Percentiles rank a stretch among this genome's conserved stretches.
These are phyloP conservation scores for Fusarium sp. DNA, from an alignment of 2,329 filamentous ascomycete genomes.

Conservation along the genomic window DNA sequence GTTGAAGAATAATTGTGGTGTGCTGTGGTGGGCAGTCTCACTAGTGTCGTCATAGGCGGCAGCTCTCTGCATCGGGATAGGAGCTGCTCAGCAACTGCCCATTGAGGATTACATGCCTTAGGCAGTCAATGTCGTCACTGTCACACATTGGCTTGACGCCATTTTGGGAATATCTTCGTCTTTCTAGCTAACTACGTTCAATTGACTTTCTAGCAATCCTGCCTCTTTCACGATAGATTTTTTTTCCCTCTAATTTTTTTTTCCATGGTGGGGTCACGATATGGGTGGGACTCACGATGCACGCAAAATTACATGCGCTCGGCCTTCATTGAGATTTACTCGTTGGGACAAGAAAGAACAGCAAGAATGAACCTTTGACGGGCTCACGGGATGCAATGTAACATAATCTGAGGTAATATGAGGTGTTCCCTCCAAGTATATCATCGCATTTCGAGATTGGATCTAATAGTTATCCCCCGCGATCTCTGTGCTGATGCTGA, in stretches of 20 bases:
- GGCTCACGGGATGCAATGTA: too few relatives aligned
- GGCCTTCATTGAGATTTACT: not conserved
- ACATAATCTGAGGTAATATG: too few relatives aligned
- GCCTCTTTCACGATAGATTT: not conserved
- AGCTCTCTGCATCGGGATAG: constrained; percentile 22
- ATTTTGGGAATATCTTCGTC: constrained; percentile 3
- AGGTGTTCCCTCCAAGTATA: too few relatives aligned
- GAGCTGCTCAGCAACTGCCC: constrained; percentile 20
- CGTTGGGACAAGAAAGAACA: not conserved
- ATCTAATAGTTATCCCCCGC: too few relatives aligned
- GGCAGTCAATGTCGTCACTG: constrained; percentile 32
- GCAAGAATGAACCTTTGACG: too few relatives aligned
- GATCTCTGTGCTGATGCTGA: too few relatives aligned
- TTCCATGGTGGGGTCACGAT: constrained; percentile 7
- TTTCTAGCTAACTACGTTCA: not conserved
- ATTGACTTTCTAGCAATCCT: not conserved
- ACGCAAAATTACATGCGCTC: not conserved
- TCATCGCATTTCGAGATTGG: too few relatives aligned
- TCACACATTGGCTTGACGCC: not conserved
- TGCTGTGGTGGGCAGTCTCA: constrained; percentile 7
- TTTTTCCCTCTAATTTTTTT: constrained; percentile 17
- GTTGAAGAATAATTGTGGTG: constrained; percentile 1
- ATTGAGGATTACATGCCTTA: constrained; percentile 20
- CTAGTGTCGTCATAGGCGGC: constrained; percentile 36
- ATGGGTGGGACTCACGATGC: constrained; percentile 16